Conservation (phyloP, 2,329 filamentous ascomycete genomes). For the Trichoderma sp. region DNA sequence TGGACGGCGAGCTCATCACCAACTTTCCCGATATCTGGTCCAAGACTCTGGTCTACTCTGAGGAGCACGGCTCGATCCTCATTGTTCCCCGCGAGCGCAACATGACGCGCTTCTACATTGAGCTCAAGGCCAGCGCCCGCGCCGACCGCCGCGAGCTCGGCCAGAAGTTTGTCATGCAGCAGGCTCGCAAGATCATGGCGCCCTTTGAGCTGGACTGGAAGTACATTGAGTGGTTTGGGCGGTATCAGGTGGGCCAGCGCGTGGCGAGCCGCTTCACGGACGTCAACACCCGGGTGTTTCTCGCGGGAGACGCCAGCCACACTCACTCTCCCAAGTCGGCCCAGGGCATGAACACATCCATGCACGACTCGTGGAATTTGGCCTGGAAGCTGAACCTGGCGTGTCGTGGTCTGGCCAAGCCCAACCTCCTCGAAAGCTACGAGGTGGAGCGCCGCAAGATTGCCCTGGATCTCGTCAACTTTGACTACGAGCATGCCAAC, state of each 20-base stretch:
- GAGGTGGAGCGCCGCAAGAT: constrained; percentile 58
- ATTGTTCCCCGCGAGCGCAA: constrained; percentile 66
- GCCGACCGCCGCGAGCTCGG: constrained; percentile 65
- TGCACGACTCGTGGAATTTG: constrained; percentile 65
- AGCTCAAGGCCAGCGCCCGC: constrained; percentile 53
- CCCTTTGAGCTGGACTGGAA: constrained; percentile 68
- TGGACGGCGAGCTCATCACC: constrained; percentile 47
- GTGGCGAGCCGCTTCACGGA: constrained; percentile 60
- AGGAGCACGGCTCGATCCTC: constrained; percentile 60
- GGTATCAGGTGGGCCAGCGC: constrained; percentile 66
- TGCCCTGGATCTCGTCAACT: constrained; percentile 66
- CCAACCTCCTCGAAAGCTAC: constrained; percentile 53
- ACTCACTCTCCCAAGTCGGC: constrained; percentile 62
- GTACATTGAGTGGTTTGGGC: constrained; percentile 60
- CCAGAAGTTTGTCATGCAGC: constrained; percentile 62
- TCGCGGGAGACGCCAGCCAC: constrained; percentile 67
- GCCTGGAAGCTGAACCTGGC: constrained; percentile 59
- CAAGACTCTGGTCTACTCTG: constrained; percentile 61
- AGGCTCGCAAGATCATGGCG: constrained; percentile 64
- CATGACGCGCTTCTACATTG: constrained; percentile 66
- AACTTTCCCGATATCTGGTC: constrained; percentile 64
- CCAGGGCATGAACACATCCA: constrained; percentile 72
- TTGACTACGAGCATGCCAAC: constrained; percentile 62
- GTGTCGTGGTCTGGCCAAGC: constrained; percentile 47
- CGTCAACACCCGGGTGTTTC: constrained; percentile 62